Percentiles rank a stretch among this genome's conserved stretches.
phyloP scores from a whole-genome alignment of 176 grass and related monocot genomes.

The Puccinellia tenuiflora region DNA sequence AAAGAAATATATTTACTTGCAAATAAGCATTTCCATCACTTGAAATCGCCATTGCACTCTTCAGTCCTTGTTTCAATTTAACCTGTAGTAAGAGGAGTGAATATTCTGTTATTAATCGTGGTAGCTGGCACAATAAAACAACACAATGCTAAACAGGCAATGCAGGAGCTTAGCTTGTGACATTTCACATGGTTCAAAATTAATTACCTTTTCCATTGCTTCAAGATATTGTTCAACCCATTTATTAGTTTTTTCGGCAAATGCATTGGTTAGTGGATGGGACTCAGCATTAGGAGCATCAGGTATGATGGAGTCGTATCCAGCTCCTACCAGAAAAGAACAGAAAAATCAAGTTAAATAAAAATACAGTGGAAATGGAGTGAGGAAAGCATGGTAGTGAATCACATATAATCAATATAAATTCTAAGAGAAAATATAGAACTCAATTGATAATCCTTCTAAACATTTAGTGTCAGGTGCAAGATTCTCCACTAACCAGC shows the following conservation, averaged over 20 bases:
- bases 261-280: conserved; percentile 45
- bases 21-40: conserved; percentile 89
- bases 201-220: conserved; percentile 82
- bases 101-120: conserved; percentile 5
- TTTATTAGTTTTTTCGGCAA: conserved; percentile 70
- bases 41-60: conserved; percentile 80
- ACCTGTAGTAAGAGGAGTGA: conserved; percentile 45
- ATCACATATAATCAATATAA: conserved; percentile 12
- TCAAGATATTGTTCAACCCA: conserved; percentile 87
- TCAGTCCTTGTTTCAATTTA: conserved; percentile 92
- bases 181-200: conserved; percentile 4
- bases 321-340: conserved; percentile 49
- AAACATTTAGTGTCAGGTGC: not conserved
- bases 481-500: conserved; percentile 50
- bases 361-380: not conserved
- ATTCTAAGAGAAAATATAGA: not conserved
- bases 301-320: conserved; percentile 70
- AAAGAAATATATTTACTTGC: conserved; percentile 46
- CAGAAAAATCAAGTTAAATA: conserved; percentile 8
- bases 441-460: conserved; percentile 1
- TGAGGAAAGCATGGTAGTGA: not conserved
- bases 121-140: not conserved
- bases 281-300: conserved; percentile 51
- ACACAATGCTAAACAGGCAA: not conserved
- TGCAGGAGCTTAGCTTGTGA: not conserved